Evolutionary conservation across 2,329 filamentous ascomycete genomes (phyloP).

Genomic region (Sporothrix brasiliensis): DNA sequence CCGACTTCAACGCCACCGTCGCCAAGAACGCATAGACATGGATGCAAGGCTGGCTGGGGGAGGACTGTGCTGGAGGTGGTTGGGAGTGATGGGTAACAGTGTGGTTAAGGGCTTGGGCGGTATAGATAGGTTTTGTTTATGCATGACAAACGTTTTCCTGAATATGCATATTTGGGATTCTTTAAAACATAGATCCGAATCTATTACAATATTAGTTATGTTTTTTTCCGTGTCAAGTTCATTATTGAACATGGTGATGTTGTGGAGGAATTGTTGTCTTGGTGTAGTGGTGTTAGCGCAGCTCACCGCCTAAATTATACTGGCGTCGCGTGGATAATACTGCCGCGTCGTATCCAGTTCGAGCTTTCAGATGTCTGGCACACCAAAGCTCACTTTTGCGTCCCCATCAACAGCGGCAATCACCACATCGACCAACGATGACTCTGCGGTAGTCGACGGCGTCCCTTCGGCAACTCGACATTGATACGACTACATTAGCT

Average conservation of each 20-base stretch:
- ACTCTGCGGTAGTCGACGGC: not conserved
- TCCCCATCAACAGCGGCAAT: not conserved
- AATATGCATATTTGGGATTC: not conserved
- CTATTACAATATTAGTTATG: too few species aligned
- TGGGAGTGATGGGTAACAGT: too few species aligned
- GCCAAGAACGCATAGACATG: slow-evolving; percentile 22
- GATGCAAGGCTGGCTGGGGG: not conserved
- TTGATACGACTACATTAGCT: too few species aligned
- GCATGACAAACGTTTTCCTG: not conserved
- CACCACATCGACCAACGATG: not conserved
- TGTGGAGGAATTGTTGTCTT: too few species aligned
- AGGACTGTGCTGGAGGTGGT: too few species aligned
- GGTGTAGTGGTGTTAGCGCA: slow-evolving; percentile 1
- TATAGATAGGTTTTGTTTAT: not conserved
- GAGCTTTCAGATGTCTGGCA: not conserved
- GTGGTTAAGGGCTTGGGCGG: too few species aligned
- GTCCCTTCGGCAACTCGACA: not conserved
- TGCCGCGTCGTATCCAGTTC: slow-evolving; percentile 16
- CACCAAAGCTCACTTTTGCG: not conserved
- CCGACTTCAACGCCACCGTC: slow-evolving; percentile 40
- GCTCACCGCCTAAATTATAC: slow-evolving; percentile 18
- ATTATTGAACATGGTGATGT: not conserved
- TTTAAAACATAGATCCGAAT: too few species aligned
- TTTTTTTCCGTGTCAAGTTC: not conserved
- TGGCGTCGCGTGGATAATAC: slow-evolving; percentile 13